Base-by-base conservation (phyloP, 163 green algal species). In the Volvox carteri region DNA sequence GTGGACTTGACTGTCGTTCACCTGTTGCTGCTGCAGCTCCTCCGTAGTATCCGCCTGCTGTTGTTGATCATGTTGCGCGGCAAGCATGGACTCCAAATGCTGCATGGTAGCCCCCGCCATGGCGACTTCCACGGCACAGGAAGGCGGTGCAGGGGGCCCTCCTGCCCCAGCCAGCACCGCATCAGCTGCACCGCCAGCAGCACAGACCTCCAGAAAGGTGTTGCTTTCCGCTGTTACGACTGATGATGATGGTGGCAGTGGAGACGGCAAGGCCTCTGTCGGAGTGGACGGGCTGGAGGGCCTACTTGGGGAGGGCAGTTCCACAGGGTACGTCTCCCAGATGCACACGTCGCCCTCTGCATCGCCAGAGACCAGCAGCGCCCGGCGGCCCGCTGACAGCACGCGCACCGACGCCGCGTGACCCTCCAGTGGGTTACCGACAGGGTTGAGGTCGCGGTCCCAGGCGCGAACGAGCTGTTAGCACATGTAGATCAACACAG, bases 401-500 rank as follows among this genome's bases (percentile, higher is more conserved):
- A 89, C 85, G 30, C 94, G 86, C 85, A 96, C 94, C n/a, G 77
- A 46, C 54, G 95, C 89, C 62, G 91, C 70, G 92, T 96, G 94
- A 73, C 84, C 93, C 62, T 92, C 89, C 41, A 96, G 89, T 18
- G 94, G 91, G 19, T 58, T 33, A 4, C 85, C 83, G 23, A 91
- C 56, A 1, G 93, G 90, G 23, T 67, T 52, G 80, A 96, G 89
- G 37, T 86, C 76, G 18, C 91, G 78, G n/a, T 83, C 62, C 94
- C 94, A 96, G 30, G 91, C 80, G 30, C 93, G 90, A n/a, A 96
- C 80, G n/a, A 95, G 79, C 92, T 95, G 92, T 44, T 19, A 8
- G 7, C 23, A 19, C 23, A 30, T 25, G 6, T 11, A n/a, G 58
- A 68, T 12, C 50, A 60, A 16, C 50, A 60, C 14, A 16, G 50